phyloP scores from a whole-genome alignment of 768 basidiomycete species.

The Serendipita indica region DNA sequence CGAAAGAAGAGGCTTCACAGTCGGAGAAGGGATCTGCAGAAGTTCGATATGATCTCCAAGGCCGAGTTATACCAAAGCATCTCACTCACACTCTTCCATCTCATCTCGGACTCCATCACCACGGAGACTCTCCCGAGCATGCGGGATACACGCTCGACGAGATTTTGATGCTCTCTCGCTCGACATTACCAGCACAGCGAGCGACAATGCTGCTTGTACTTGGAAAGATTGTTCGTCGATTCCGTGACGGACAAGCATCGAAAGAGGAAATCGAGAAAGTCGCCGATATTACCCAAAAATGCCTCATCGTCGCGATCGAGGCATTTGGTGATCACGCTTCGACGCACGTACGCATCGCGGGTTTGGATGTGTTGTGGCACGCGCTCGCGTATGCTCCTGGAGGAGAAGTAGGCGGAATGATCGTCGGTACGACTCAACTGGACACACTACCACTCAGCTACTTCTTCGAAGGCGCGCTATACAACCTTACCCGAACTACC shows the following conservation, averaged over 20 bases:
- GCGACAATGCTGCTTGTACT: constrained; percentile 68
- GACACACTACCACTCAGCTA: constrained; percentile 10
- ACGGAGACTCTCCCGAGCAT: constrained; percentile 52
- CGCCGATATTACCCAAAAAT: constrained; percentile 23
- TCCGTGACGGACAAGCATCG: constrained; percentile 17
- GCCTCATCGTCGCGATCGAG: constrained; percentile 46
- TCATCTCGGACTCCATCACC: constrained; percentile 82
- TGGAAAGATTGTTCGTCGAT: constrained; percentile 35
- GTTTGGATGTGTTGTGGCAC: constrained; percentile 61
- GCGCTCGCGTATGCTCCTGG: constrained; percentile 37
- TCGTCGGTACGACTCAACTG: background rate
- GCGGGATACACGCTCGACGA: constrained; percentile 88
- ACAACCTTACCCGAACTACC: background rate
- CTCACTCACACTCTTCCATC: constrained; percentile 51
- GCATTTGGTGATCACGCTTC: constrained; percentile 46
- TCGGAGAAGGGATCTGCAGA: constrained; percentile 21
- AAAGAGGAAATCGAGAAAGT: constrained; percentile 22
- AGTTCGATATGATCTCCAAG: constrained; percentile 54
- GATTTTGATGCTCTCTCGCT: constrained; percentile 61
- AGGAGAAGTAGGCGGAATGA: background rate
- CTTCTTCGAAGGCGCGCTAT: background rate
- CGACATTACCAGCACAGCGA: constrained; percentile 71
- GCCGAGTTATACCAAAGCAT: constrained; percentile 44
- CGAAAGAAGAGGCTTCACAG: constrained; percentile 9
- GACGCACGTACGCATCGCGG: constrained; percentile 41